Conservation (phyloP, 768 basidiomycete species). For the Cystofilobasidium ferigula region DNA sequence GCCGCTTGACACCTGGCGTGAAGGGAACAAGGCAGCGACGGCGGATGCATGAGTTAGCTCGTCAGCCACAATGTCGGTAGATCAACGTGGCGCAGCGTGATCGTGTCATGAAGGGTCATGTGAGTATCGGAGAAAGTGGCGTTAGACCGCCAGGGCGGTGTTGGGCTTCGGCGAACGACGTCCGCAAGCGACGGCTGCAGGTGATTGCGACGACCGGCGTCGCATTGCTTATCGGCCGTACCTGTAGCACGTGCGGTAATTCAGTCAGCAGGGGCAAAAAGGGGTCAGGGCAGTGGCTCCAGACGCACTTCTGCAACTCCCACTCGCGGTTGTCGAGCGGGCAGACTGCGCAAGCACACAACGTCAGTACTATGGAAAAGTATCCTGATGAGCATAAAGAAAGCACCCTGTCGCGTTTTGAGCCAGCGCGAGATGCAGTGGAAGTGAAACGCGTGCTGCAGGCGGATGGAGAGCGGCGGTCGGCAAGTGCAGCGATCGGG, state of each 20-base stretch:
- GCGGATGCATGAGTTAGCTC: neutral
- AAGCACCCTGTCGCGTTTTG: constrained; percentile 54
- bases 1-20: neutral
- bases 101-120: too few relatives aligned
- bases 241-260: too few relatives aligned
- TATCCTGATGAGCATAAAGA: neutral
- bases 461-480: neutral
- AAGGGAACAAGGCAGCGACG: neutral
- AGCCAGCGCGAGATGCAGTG: constrained; percentile 99
- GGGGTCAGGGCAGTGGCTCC: neutral
- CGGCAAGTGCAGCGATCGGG: neutral
- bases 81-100: too few relatives aligned
- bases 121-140: too few relatives aligned
- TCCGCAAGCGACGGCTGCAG: too few relatives aligned
- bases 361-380: neutral
- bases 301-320: constrained; percentile 83
- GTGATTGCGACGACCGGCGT: too few relatives aligned
- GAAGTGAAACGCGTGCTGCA: constrained; percentile 96
- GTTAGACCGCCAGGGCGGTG: too few relatives aligned
- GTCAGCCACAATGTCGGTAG: neutral
- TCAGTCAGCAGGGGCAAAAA: neutral
- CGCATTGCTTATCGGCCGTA: too few relatives aligned
- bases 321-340: constrained; percentile 78
- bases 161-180: too few relatives aligned
- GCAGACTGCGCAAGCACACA: constrained; percentile 33